Evolutionary conservation across 164 flowering plant species (phyloP), one percentile per base, ranked within the genome.

Genomic region (Magnolia kwangsiensis): DNA sequence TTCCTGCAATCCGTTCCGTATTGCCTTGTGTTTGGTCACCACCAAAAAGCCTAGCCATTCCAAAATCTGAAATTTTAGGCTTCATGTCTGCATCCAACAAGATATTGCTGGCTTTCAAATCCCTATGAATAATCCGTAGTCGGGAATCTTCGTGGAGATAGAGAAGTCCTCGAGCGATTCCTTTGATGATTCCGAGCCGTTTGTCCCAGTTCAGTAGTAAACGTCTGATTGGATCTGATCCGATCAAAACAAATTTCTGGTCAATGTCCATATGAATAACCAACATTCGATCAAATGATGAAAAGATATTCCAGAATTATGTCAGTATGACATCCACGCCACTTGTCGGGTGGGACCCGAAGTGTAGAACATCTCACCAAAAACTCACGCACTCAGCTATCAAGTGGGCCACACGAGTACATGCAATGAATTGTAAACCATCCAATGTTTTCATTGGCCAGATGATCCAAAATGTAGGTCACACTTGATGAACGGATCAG

Each of bases 61-160:
- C 88, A 83, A 88, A 90, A 63, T 87, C 88, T 11, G 89, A 79
- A 13, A 86, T 84, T 77, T 87, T 85, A 0, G 91, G 79, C 29
- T 73, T 82, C 85, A 87, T 78, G 4, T 86, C 86, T 0, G 18
- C 66, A 74, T 90, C 91, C 21, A 90, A 45, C 63, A 88, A 73
- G 5, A 87, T 65, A 51, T 90, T 90, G 84, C 88, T 82, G 16
- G 89, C 80, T 76, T 88, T 89, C 2, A 89, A 85, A 81, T 90
- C 90, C 5, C 90, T 79, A 50, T 88, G 92, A 11, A 89, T 86
- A 9, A 89, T 85, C 59, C 72, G 72, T 10, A 87, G 79, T 13
- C 85, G 77, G 8, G 91, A 90, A 64, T 89, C 94, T 27, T 85
- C 88, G 37, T 90, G 94, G 55, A 90, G 87, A 74, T 90, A 90